Percentiles rank a stretch among this genome's conserved stretches.
phyloP scores from a whole-genome alignment of 768 basidiomycete genomes.

The Lyophyllum semitale region DNA sequence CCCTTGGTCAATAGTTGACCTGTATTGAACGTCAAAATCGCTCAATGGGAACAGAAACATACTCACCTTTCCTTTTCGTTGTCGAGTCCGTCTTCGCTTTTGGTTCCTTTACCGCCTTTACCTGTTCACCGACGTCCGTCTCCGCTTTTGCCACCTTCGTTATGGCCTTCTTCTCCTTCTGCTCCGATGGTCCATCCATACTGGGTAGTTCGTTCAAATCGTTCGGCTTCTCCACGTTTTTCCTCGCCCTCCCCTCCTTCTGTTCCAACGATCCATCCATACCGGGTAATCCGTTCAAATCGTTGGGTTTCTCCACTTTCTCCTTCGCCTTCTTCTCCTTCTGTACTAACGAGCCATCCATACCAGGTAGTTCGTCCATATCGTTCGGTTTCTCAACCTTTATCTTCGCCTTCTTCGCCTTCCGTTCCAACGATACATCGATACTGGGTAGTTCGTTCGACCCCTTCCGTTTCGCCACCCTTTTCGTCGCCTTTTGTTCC shows the following conservation, averaged over 20 bases:
- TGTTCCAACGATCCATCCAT: no score
- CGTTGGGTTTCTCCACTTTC: no score
- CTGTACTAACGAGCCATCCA: no score
- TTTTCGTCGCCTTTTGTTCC: no score
- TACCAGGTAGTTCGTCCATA: no score
- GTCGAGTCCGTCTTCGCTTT: background rate
- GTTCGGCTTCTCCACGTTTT: background rate
- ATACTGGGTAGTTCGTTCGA: no score
- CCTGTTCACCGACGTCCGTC: background rate
- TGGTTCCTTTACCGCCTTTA: background rate
- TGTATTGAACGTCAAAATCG: background rate
- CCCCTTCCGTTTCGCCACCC: no score
- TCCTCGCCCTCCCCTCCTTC: no score
- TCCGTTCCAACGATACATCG: no score
- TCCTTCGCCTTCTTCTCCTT: no score
- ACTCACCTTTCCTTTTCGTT: conserved; percentile 6
- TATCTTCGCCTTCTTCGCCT: background rate
- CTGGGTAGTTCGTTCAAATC: background rate
- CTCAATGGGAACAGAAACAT: background rate
- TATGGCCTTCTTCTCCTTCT: background rate
- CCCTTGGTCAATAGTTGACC: conserved; percentile 7
- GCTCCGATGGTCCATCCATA: background rate
- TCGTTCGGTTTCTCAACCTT: background rate
- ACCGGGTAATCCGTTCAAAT: no score
- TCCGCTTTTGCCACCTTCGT: background rate